Conservation (phyloP, 495 filamentous ascomycete genomes). For the Lasiosphaeria hispida region DNA sequence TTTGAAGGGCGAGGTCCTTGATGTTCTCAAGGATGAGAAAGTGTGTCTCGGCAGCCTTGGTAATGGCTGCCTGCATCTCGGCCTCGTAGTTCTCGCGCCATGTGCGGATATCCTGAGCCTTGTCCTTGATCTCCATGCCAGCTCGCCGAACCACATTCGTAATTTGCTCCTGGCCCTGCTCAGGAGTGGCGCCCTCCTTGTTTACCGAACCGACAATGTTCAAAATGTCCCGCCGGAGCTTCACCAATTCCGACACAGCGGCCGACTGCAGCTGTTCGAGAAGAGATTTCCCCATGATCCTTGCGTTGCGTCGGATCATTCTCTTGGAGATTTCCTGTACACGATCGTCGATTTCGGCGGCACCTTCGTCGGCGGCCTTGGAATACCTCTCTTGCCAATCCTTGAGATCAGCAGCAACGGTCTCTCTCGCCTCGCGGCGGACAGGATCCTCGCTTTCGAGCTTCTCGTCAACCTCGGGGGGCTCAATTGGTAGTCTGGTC, state of each 20-base stretch:
- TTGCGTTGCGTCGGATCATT: slow-evolving; percentile 51
- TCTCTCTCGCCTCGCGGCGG: slow-evolving; percentile 55
- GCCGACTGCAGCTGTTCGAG: slow-evolving; percentile 67
- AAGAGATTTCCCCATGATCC: slow-evolving; percentile 59
- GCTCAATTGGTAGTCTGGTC: slow-evolving; percentile 21
- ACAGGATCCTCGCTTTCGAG: slow-evolving; percentile 39
- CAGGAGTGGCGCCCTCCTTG: slow-evolving; percentile 37
- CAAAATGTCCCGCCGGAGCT: slow-evolving; percentile 66
- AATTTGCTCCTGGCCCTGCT: slow-evolving; percentile 63
- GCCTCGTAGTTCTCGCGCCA: slow-evolving; percentile 75
- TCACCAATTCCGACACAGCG: slow-evolving; percentile 56
- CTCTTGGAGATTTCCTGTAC: slow-evolving; percentile 61
- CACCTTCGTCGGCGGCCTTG: slow-evolving; percentile 74
- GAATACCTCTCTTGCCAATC: slow-evolving; percentile 85
- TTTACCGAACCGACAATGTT: slow-evolving; percentile 57
- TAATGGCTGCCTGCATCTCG: slow-evolving; percentile 66
- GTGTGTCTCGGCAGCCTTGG: slow-evolving; percentile 73
- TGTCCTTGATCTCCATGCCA: slow-evolving; percentile 73
- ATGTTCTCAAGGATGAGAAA: slow-evolving; percentile 80
- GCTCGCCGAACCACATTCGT: slow-evolving; percentile 63
- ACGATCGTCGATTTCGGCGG: slow-evolving; percentile 72
- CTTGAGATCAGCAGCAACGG: slow-evolving; percentile 72
- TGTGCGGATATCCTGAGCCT: slow-evolving; percentile 73
- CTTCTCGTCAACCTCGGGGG: slow-evolving; percentile 26
- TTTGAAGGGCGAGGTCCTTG: slow-evolving; percentile 84